Conservation (phyloP, 345 rosid species). For the Pistacia vera region DNA sequence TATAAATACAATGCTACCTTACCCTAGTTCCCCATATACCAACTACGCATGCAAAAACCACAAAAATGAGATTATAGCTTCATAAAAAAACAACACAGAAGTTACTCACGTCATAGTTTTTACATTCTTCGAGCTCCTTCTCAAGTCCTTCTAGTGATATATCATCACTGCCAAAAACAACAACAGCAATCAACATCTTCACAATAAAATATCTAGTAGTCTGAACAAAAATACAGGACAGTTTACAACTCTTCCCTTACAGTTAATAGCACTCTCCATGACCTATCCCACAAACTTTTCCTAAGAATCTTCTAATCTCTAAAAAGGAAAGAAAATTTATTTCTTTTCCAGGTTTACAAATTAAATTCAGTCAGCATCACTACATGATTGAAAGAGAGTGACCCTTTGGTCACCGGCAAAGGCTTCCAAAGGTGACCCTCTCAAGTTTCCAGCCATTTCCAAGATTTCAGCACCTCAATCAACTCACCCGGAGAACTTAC, state of each 20-base stretch:
- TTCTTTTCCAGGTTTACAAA: too few species aligned
- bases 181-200: not conserved
- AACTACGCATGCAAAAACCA: slow-evolving; percentile 1
- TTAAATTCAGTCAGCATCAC: not conserved
- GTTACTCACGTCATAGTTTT: slow-evolving; percentile 70
- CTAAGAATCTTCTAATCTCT: too few species aligned
- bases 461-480: not conserved
- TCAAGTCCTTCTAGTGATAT: slow-evolving; percentile 88
- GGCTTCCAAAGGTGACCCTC: not conserved
- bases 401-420: not conserved
- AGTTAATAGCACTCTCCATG: too few species aligned
- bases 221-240: not conserved
- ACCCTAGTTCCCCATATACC: not conserved
- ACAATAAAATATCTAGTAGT: not conserved
- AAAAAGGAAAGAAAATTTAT: too few species aligned
- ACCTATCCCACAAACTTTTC: too few species aligned
- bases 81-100: not conserved
- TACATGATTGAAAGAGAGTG: too few species aligned
- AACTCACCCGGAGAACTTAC: too few species aligned
- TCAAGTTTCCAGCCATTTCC: not conserved
- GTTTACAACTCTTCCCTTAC: too few species aligned
- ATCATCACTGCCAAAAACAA: slow-evolving; percentile 63
- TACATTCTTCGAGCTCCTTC: slow-evolving; percentile 90
- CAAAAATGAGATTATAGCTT: not conserved
- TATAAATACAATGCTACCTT: not conserved